These are phyloP conservation scores for Ziziphus jujuba DNA, from an alignment of 306 rosid genomes.

Conservation along the genomic window DNA sequence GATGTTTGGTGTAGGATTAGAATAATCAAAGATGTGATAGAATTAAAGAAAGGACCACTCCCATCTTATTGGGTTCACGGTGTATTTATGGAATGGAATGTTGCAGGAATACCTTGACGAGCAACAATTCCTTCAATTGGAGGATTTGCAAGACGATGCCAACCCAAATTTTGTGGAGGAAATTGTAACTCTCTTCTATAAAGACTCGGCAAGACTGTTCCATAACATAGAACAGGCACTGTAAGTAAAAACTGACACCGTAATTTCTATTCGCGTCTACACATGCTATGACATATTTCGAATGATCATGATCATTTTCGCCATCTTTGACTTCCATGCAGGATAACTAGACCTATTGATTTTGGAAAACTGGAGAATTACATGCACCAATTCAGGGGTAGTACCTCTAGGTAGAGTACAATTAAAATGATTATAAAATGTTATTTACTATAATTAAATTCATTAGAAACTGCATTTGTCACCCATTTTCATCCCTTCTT, in stretches of 20 bases:
- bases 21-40: too few relatives aligned
- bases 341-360: slow-evolving; percentile 44
- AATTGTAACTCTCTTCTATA: slow-evolving; percentile 64
- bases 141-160: slow-evolving; percentile 69
- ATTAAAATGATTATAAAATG: too few relatives aligned
- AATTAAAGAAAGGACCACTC: not conserved
- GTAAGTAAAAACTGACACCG: slow-evolving; percentile 34
- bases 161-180: slow-evolving; percentile 86
- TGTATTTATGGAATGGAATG: not conserved
- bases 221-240: slow-evolving; percentile 59
- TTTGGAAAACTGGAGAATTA: slow-evolving; percentile 53
- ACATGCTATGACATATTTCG: not conserved
- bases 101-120: slow-evolving; percentile 67
- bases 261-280: not conserved
- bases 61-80: not conserved
- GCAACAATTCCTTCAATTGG: slow-evolving; percentile 73
- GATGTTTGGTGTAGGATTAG: too few relatives aligned
- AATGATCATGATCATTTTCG: not conserved
- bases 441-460: too few relatives aligned
- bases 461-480: not conserved
- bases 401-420: slow-evolving; percentile 58
- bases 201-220: slow-evolving; percentile 56
- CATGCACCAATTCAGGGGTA: slow-evolving; percentile 87
- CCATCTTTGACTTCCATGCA: slow-evolving; percentile 5
- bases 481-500: not conserved